Evolutionary conservation across 2,329 filamentous ascomycete species (phyloP).

Genomic region (Coniochaeta prunicola): DNA sequence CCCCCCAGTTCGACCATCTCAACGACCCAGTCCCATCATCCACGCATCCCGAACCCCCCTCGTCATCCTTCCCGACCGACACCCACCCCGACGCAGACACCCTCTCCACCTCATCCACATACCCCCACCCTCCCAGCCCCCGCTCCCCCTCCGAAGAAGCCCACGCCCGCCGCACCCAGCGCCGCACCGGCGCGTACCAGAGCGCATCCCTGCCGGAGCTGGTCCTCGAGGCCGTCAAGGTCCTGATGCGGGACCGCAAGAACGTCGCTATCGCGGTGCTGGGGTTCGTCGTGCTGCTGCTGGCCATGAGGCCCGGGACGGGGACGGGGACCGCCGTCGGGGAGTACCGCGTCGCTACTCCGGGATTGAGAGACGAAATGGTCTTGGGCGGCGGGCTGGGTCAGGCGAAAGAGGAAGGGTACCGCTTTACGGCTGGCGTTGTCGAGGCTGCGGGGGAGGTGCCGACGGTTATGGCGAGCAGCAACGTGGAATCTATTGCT

Average conservation of each 20-base stretch:
- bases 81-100: neutral
- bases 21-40: neutral
- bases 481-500: neutral
- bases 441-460: neutral
- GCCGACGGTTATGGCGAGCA: neutral
- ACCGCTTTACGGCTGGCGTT: neutral
- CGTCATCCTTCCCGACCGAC: neutral
- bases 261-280: conserved; percentile 51
- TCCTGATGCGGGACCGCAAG: conserved; percentile 50
- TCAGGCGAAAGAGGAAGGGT: neutral
- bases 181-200: conserved; percentile 19
- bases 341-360: neutral
- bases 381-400: neutral
- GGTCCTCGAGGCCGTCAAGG: conserved; percentile 43
- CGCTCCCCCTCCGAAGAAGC: conserved; percentile 5
- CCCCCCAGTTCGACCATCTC: conserved; percentile 6
- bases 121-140: conserved; percentile 9
- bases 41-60: conserved; percentile 3
- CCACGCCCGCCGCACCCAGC: conserved; percentile 6
- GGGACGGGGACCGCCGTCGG: neutral
- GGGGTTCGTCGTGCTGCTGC: conserved; percentile 43
- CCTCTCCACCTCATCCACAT: neutral
- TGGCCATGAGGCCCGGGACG: conserved; percentile 32
- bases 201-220: conserved; percentile 46
- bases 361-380: neutral